Conservation (phyloP, 805 yeast genomes). For the Ogataea polymorpha region DNA sequence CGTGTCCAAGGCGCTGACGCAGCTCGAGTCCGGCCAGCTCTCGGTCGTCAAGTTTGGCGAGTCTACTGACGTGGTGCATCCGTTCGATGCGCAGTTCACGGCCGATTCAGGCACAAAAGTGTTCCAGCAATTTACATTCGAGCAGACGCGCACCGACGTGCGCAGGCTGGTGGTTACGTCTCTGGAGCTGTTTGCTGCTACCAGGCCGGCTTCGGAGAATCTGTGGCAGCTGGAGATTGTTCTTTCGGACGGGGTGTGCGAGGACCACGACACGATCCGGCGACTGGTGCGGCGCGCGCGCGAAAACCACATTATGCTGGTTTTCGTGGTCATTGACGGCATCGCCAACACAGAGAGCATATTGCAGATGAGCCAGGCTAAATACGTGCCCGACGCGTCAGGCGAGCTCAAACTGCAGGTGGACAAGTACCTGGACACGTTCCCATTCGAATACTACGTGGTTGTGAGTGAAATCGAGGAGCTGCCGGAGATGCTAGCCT, state of each 20-base stretch:
- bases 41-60: slow-evolving; percentile 91
- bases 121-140: slow-evolving; percentile 87
- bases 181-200: slow-evolving; percentile 64
- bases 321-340: slow-evolving; percentile 91
- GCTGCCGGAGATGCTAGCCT: slow-evolving; percentile 85
- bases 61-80: slow-evolving; percentile 77
- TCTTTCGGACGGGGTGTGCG: slow-evolving; percentile 95
- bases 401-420: slow-evolving; percentile 77
- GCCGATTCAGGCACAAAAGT: slow-evolving; percentile 79
- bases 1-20: slow-evolving; percentile 90
- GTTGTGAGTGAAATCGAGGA: slow-evolving; percentile 87
- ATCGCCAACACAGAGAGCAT: slow-evolving; percentile 81
- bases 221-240: slow-evolving; percentile 93
- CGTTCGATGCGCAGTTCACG: slow-evolving; percentile 81
- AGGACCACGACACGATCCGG: slow-evolving; percentile 81
- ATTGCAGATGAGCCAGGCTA: slow-evolving; percentile 91
- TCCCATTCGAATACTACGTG: slow-evolving; percentile 96
- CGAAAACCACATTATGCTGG: slow-evolving; percentile 90
- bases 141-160: slow-evolving; percentile 84
- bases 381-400: slow-evolving; percentile 62
- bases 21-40: slow-evolving; percentile 89
- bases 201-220: slow-evolving; percentile 48
- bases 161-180: slow-evolving; percentile 69
- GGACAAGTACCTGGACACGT: slow-evolving; percentile 80
- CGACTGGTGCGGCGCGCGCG: slow-evolving; percentile 87